Evolutionary conservation across 2,329 filamentous ascomycete genomes (phyloP), one percentile per base, ranked within the genome.

Genomic region (Exophiala viscosa): DNA sequence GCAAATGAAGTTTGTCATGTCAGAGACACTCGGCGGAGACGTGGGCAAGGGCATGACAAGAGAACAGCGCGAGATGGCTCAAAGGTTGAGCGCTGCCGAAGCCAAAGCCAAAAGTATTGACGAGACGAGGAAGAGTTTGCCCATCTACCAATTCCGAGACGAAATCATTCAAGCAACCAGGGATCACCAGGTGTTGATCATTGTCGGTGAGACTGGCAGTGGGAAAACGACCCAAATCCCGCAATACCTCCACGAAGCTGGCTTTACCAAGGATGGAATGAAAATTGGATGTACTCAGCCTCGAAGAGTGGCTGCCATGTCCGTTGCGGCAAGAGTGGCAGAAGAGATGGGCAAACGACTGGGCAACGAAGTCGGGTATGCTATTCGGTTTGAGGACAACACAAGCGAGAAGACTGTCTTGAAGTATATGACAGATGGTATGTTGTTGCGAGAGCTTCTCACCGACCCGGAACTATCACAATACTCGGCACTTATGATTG

Each of bases 371-470:
- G 92, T 97, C 20, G 93, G 93, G 13, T 99, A 96, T 68, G 86
- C 86, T 0, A 95, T 99, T 62, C 87, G 93, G 56, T 99, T 97
- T 64, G 93, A 99, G 67, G 89, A 96, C 69, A 85, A 85, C 58
- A 95, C 90, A 0, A 89, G 84, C 66, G 90, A 95, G 64, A 95
- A 95, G 72, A 97, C 93, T 0, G 77, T 92, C 6, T 73, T 99
- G 49, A 95, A 96, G 70, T 97, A 96, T 71, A 92, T 95, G 87
- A 99, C 93, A 0, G 93, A 99, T 65, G 93, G 93, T 67, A 95
- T 97, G 87, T 75, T 97, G 35, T 76, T 97, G 28, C 81, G 90
- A 66, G 90, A 96, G 67, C 87, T 96, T 60, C 82, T 96, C 73
- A 92, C 89, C 0, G 90, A 95, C 64, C 91, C 92, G 0, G 85